phyloP scores from a whole-genome alignment of 768 basidiomycete genomes.

The Mycena filopes region DNA sequence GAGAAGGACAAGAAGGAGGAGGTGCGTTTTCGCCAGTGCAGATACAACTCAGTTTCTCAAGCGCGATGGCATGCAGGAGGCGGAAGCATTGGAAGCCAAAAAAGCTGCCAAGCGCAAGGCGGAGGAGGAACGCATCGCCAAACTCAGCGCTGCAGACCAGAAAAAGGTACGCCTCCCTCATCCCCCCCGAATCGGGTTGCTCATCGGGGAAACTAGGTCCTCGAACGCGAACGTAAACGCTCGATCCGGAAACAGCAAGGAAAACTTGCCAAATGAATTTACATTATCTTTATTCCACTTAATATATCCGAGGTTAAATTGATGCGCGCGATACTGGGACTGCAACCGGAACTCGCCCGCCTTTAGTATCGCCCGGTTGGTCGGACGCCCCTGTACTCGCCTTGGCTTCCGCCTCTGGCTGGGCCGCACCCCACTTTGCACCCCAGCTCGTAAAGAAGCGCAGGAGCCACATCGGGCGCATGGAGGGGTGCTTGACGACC shows the following conservation, averaged over 20 bases:
- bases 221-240: constrained; percentile 85
- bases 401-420: constrained; percentile 16
- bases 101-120: constrained; percentile 77
- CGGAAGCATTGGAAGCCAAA: constrained; percentile 71
- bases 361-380: constrained; percentile 2
- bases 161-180: constrained; percentile 66
- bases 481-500: constrained; percentile 64
- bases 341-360: background rate
- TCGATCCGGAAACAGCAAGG: constrained; percentile 75
- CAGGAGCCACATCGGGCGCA: constrained; percentile 82
- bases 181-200: constrained; percentile 11
- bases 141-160: constrained; percentile 82
- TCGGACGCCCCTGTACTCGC: background rate
- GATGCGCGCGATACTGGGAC: constrained; percentile 8
- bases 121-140: constrained; percentile 78
- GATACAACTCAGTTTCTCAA: constrained; percentile 11
- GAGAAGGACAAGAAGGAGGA: constrained; percentile 78
- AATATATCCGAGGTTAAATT: constrained; percentile 30
- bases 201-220: constrained; percentile 48
- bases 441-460: constrained; percentile 84
- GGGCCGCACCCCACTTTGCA: constrained; percentile 63
- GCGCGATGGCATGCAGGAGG: constrained; percentile 34
- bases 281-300: constrained; percentile 41
- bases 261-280: constrained; percentile 54
- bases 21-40: constrained; percentile 45